Percentiles rank a stretch among this genome's conserved stretches.
Conservation (phyloP, 192 early-diverging fungal species). For the Coemansia nantahalensis region DNA sequence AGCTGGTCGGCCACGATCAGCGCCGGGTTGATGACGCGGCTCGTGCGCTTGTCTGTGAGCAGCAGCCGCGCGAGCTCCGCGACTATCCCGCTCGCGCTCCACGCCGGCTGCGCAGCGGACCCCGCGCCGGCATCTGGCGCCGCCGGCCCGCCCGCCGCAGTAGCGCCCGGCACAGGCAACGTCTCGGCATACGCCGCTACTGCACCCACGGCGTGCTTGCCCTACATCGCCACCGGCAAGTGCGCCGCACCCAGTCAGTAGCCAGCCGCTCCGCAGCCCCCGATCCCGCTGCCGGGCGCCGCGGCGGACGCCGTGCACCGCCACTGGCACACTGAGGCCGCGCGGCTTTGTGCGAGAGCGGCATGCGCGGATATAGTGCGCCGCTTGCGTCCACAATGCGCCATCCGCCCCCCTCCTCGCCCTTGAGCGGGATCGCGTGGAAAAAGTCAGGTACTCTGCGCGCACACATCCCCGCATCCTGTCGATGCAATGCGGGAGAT, state of each 20-base stretch:
- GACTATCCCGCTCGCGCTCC: slow-evolving; percentile 38
- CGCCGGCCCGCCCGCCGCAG: slow-evolving; percentile 5
- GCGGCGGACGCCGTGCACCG: too few relatives aligned
- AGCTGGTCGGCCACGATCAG: slow-evolving; percentile 50
- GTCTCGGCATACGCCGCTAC: slow-evolving; percentile 38
- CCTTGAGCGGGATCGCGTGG: too few relatives aligned
- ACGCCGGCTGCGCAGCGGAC: slow-evolving; percentile 3
- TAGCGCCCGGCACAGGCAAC: slow-evolving; percentile 13
- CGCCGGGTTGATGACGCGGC: slow-evolving; percentile 48
- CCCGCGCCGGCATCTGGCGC: slow-evolving; percentile 1
- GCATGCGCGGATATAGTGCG: too few relatives aligned
- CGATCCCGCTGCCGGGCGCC: too few relatives aligned
- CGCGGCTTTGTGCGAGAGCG: neutral
- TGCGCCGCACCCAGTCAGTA: too few relatives aligned
- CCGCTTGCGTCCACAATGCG: too few relatives aligned
- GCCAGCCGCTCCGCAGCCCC: too few relatives aligned
- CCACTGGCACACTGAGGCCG: too few relatives aligned
- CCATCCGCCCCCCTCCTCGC: too few relatives aligned
- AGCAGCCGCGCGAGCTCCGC: slow-evolving; percentile 43
- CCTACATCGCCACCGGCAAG: slow-evolving; percentile 14
- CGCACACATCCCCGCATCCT: too few relatives aligned
- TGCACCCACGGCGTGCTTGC: slow-evolving; percentile 46
- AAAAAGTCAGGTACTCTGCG: too few relatives aligned
- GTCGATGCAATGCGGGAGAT: too few relatives aligned
- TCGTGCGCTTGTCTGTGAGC: slow-evolving; percentile 43